Evolutionary conservation across 805 yeast species (phyloP), one percentile per base, ranked within the genome.

Genomic region (Candida fluviatilis): DNA sequence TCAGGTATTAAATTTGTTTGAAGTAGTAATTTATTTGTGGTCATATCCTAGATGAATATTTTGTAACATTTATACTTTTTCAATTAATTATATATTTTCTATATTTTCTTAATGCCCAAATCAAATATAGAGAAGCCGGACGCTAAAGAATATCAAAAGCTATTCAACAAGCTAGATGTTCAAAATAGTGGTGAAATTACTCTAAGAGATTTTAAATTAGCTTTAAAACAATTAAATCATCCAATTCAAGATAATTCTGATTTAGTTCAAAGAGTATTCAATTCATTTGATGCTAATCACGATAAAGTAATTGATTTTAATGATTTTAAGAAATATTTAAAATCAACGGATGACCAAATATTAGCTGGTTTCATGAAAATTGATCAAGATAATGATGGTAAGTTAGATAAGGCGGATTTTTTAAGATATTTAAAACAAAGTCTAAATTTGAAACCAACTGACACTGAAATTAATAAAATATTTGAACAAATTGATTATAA

Each of bases 341-440:
- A 66, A 7, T 68, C 69, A 12, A 87, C 95, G 1, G 95, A 88
- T 52, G 62, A 66, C 12, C 91, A 84, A 53, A 82, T 87, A 40
- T 69, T 71, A 25, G 64, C 61, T 31, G 93, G 95, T 0, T 87
- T 88, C 57, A 64, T 68, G 36, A 75, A 66, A 39, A 72, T 87
- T 27, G 95, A 87, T 57, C 62, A 64, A 29, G 87, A 87, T 51
- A 64, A 78, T 35, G 95, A 86, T 54, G 95, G 95, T 1, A 73
- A 58, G 42, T 69, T 89, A 24, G 76, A 77, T 33, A 69, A 76
- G 31, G 65, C 69, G 1, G 96, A 90, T 50, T 76, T 91, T 34
- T 72, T 73, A 28, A 68, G 62, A 16, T 95, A 91, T 49, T 64
- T 90, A 41, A 64, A 64, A 19, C 58, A 73, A 11, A 60, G 66